Evolutionary conservation across 2,329 filamentous ascomycete genomes (phyloP), one percentile per base, ranked within the genome.

Genomic region (Penicillium sp.): DNA sequence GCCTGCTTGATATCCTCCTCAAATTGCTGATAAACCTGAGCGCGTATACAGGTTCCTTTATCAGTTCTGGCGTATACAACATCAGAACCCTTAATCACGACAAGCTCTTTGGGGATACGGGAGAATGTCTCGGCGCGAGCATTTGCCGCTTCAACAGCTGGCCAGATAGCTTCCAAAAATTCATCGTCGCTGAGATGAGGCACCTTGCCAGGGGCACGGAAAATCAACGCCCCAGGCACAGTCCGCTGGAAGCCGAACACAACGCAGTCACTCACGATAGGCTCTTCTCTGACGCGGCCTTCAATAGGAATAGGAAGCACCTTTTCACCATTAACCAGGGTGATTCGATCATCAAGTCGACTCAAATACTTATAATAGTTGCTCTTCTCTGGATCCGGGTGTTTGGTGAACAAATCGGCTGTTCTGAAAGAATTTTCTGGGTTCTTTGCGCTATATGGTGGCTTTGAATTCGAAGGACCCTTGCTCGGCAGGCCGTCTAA

Each of bases 391-490:
- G 31, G 66, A 40, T 66, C 63, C 0, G 78, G 75, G 60, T 81
- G 78, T 14, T 66, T 71, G 16, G 69, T 71, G 61, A 82, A 82
- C 11, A 80, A 66, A 61, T 82, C 79, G 62, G 50, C 85, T 64
- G 64, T 86, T 84, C 66, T 82, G 80, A 85, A 85, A 84, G n/a
- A 77, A 78, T 57, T 79, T 76, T 69, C 86, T 79, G 14, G 73
- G 74, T 42, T 71, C 61, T 11, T 78, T 5, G 46, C 52, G 29
- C 48, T 60, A 24, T 57, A 65, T 2, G 62, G 63, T 6, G 63
- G 50, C 47, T 74, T 74, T 9, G 79, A 74, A 59, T 82, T 82
- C n/a, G 74, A 77, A 2, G 74, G 70, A 0, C 74, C 74, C 53
- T 74, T 74, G 16, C 70, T 68, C 14, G 69, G 72, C 43, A 72